Conservation (phyloP, 345 rosid species). For the Corchorus capsularis region DNA sequence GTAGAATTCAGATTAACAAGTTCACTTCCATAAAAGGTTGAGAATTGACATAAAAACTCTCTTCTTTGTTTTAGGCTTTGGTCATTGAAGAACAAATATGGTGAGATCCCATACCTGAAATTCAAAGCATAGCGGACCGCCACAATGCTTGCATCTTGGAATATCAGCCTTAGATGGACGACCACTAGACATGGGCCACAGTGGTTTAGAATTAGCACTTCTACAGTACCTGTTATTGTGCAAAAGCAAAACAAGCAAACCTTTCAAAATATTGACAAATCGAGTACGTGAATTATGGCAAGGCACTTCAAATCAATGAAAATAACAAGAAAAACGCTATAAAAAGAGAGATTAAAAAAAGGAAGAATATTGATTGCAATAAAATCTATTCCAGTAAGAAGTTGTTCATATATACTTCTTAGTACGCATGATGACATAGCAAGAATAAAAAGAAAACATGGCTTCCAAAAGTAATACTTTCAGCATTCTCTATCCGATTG, state of each 20-base stretch:
- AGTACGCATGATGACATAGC: too few relatives aligned
- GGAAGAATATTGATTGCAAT: not conserved
- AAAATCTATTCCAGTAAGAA: not conserved
- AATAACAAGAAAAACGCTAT: not conserved
- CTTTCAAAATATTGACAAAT: not conserved
- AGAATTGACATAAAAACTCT: not conserved
- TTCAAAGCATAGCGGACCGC: constrained; percentile 66
- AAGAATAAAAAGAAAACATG: too few relatives aligned
- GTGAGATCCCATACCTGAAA: constrained; percentile 63
- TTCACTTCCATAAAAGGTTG: not conserved
- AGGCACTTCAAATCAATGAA: not conserved
- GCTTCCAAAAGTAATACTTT: not conserved
- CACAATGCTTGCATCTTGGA: constrained; percentile 77
- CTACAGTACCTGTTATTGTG: constrained; percentile 45
- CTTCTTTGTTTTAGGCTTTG: too few relatives aligned
- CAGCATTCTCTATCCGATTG: not conserved
- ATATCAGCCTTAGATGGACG: constrained; percentile 59
- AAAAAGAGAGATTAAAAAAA: constrained; percentile 3
- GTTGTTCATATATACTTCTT: not conserved
- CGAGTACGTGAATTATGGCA: not conserved
- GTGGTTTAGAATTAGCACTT: constrained; percentile 52
- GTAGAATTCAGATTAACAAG: not conserved
- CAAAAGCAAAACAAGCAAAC: constrained; percentile 7
- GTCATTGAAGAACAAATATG: not conserved
- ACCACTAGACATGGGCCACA: constrained; percentile 79